Evolutionary conservation across 1,139 yeast species (phyloP).

Genomic region (Suhomyces kunorum): DNA sequence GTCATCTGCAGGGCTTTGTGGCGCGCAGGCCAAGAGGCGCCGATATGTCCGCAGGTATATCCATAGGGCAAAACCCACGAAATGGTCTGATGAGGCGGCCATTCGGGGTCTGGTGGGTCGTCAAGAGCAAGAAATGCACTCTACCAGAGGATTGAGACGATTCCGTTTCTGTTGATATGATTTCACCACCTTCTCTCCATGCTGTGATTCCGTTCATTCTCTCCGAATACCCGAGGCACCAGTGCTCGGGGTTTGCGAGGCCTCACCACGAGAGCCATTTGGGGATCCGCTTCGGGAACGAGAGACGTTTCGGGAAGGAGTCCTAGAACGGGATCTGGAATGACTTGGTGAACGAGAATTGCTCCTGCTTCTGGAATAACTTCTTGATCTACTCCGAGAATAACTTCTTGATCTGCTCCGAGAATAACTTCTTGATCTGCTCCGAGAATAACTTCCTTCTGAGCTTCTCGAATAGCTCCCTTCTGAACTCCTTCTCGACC

Average conservation of each 20-base stretch:
- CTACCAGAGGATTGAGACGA: too few relatives aligned
- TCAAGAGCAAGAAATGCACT: too few relatives aligned
- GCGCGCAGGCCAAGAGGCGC: neutral
- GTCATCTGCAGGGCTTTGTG: slow-evolving; percentile 4
- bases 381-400: slow-evolving; percentile 21
- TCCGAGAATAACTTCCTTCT: slow-evolving; percentile 19
- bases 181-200: too few relatives aligned
- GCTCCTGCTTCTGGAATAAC: slow-evolving; percentile 16
- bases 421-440: slow-evolving; percentile 23
- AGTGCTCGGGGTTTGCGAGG: too few relatives aligned
- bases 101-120: too few relatives aligned
- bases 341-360: slow-evolving; percentile 22
- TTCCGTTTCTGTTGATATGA: too few relatives aligned
- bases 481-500: slow-evolving; percentile 19
- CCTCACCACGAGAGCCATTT: neutral
- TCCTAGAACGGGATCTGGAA: slow-evolving; percentile 2
- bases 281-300: neutral
- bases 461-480: slow-evolving; percentile 24
- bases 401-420: slow-evolving; percentile 19
- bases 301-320: neutral
- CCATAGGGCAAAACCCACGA: neutral
- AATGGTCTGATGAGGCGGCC: too few relatives aligned
- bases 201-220: too few relatives aligned
- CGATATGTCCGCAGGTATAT: slow-evolving; percentile 5
- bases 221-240: neutral